Evolutionary conservation across 257 asterid species (phyloP).

Genomic region (Pogostemon cablin): DNA sequence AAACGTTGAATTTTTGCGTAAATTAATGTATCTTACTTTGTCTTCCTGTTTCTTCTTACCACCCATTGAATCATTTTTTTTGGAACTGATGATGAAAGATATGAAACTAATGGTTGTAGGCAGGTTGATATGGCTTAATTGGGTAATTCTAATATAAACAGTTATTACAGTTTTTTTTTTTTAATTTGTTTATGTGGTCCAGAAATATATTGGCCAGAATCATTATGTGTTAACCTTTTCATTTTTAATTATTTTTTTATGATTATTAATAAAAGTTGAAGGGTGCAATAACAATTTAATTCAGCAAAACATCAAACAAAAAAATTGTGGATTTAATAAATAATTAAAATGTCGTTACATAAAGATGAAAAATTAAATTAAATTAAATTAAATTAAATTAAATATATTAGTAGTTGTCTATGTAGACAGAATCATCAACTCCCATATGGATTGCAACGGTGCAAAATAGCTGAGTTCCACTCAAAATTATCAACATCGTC

Average conservation of each 20-base stretch:
- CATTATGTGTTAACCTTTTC: not conserved
- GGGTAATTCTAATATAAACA: conserved; percentile 12
- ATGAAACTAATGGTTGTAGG: conserved; percentile 25
- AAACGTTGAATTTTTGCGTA: not conserved
- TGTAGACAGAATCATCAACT: conserved; percentile 35
- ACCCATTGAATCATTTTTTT: conserved; percentile 36
- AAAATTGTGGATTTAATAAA: too few relatives aligned
- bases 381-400: not conserved
- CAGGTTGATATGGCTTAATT: conserved; percentile 21
- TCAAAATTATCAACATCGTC: conserved; percentile 61
- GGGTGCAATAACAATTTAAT: too few relatives aligned
- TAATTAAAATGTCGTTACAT: too few relatives aligned
- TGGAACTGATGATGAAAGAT: conserved; percentile 18
- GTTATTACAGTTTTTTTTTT: conserved; percentile 35
- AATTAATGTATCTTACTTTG: conserved; percentile 33
- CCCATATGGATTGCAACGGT: conserved; percentile 70
- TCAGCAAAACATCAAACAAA: too few relatives aligned
- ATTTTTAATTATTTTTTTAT: not conserved
- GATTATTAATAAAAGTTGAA: too few relatives aligned
- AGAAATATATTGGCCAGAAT: conserved; percentile 9
- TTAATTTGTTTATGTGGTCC: conserved; percentile 15
- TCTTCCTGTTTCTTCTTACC: conserved; percentile 39
- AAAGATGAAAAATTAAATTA: too few relatives aligned
- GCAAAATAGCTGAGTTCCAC: conserved; percentile 76
- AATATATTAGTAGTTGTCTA: conserved; percentile 1